phyloP scores from a whole-genome alignment of 768 basidiomycete genomes.

The Trametes cingulata region DNA sequence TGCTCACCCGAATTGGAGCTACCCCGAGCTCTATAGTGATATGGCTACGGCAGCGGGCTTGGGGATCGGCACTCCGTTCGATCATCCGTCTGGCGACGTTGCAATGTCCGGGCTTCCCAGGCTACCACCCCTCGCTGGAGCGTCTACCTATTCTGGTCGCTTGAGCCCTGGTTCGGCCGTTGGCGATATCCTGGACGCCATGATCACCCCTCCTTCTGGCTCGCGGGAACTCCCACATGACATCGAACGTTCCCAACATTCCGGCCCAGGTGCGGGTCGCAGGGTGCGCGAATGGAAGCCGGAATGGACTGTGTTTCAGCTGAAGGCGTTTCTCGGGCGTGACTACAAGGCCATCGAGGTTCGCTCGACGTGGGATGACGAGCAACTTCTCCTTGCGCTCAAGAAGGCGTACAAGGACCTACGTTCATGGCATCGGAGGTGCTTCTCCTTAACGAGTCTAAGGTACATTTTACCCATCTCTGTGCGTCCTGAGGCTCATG shows the following conservation, averaged over 20 bases:
- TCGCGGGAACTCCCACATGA: background rate
- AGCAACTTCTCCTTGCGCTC: conserved; percentile 7
- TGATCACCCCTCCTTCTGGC: background rate
- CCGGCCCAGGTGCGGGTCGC: background rate
- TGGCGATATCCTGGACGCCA: background rate
- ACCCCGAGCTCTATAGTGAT: conserved; percentile 1
- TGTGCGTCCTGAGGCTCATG: background rate
- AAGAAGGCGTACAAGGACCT: conserved; percentile 9
- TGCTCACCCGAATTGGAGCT: background rate
- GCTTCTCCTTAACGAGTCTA: conserved; percentile 13
- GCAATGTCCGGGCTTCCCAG: background rate
- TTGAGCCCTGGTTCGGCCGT: background rate
- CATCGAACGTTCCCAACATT: background rate
- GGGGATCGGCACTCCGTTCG: background rate
- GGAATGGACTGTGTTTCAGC: background rate
- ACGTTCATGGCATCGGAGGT: conserved; percentile 5
- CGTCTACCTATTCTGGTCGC: background rate
- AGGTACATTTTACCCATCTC: background rate
- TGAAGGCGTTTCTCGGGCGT: conserved; percentile 7
- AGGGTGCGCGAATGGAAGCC: background rate
- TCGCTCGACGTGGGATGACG: conserved; percentile 15
- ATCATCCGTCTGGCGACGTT: background rate
- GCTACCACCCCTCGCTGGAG: background rate
- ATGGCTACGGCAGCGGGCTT: background rate
- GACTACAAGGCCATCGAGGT: background rate